Conservation (phyloP, 306 rosid genomes). For the Morella rubra region DNA sequence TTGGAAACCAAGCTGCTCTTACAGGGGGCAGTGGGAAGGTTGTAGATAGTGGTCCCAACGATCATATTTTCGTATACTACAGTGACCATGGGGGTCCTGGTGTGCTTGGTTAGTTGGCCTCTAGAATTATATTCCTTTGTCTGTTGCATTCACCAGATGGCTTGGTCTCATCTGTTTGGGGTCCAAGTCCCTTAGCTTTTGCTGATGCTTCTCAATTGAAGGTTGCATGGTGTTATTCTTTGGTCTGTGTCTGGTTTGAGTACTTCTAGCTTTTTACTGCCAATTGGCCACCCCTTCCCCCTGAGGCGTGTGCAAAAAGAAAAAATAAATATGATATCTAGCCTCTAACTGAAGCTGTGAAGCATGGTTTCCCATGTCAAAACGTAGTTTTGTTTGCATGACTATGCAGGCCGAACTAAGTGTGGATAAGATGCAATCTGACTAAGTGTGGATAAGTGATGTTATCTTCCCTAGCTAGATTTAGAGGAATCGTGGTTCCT, state of each 20-base stretch:
- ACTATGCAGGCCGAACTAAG: too few relatives aligned
- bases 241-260: neutral
- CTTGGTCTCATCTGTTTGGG: neutral
- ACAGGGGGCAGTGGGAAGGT: slow-evolving; percentile 94
- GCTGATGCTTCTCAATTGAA: neutral
- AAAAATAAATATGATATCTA: too few relatives aligned
- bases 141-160: neutral
- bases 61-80: slow-evolving; percentile 83
- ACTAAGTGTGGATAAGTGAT: neutral
- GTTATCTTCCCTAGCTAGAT: slow-evolving; percentile 4
- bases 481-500: neutral
- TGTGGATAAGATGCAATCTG: too few relatives aligned
- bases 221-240: neutral
- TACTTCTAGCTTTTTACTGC: neutral
- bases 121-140: neutral
- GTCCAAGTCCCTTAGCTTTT: neutral
- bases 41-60: slow-evolving; percentile 89
- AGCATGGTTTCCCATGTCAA: neutral
- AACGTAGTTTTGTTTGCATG: neutral
- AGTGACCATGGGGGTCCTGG: slow-evolving; percentile 98
- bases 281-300: neutral
- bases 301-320: neutral
- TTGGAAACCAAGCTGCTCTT: slow-evolving; percentile 79
- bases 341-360: neutral
- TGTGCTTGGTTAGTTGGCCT: slow-evolving; percentile 72